A percentile compares a stretch with the other conserved stretches of the same genome.
Evolutionary conservation across 2,329 filamentous ascomycete species (phyloP).

Genomic region (Tympanopsis confertula): DNA sequence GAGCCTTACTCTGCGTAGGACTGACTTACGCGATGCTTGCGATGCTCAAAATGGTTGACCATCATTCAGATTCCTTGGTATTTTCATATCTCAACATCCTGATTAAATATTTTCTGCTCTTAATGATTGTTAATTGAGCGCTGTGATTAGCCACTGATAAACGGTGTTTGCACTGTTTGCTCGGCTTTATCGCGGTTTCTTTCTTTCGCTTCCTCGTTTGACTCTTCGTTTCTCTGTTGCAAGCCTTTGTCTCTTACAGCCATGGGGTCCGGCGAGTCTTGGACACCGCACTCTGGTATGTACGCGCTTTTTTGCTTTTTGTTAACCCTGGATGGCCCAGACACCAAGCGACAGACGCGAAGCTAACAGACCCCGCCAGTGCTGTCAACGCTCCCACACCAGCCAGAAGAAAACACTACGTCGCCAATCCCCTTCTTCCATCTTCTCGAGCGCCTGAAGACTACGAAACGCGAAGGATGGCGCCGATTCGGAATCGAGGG

Average conservation of each 20-base stretch:
- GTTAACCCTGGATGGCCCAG: not conserved
- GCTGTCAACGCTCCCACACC: conserved; percentile 9
- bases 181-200: not conserved
- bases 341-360: too few relatives aligned
- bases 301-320: not conserved
- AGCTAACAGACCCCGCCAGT: too few relatives aligned
- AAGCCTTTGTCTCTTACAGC: not conserved
- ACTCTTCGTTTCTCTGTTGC: not conserved
- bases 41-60: too few relatives aligned
- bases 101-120: too few relatives aligned
- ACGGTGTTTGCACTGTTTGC: not conserved
- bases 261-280: not conserved
- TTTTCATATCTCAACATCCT: too few relatives aligned
- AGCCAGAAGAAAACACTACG: conserved; percentile 44
- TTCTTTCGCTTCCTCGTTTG: not conserved
- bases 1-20: too few relatives aligned
- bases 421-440: conserved; percentile 91
- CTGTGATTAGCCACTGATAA: too few relatives aligned
- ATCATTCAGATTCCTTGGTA: too few relatives aligned
- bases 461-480: conserved; percentile 93
- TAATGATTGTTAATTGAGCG: too few relatives aligned
- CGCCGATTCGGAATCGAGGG: conserved; percentile 71
- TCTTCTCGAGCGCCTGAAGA: conserved; percentile 86
- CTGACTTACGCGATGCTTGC: too few relatives aligned
- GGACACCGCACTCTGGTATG: not conserved